A percentile compares a stretch with the other conserved stretches of the same genome.
phyloP scores from a whole-genome alignment of 2,329 filamentous ascomycete genomes.

The Ophiognomonia clavigignenti-juglandacearum region DNA sequence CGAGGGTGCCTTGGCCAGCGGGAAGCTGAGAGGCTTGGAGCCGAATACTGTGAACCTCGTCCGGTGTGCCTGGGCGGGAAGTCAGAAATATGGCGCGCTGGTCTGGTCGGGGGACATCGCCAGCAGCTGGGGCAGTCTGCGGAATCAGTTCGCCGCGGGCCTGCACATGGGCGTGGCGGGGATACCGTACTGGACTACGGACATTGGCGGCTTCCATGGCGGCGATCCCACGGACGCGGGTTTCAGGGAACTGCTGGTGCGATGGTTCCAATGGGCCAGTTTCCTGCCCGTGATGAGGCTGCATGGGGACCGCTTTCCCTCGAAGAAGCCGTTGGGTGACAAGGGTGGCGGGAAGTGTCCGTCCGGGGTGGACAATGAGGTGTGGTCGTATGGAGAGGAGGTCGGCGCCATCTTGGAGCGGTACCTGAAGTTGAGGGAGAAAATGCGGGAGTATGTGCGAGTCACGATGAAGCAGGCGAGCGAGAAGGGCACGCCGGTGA shows the following conservation, averaged over 20 bases:
- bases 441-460: slow-evolving; percentile 53
- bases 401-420: slow-evolving; percentile 56
- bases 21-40: slow-evolving; percentile 10
- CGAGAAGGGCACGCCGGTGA: slow-evolving; percentile 54
- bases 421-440: slow-evolving; percentile 55
- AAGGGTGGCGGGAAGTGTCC: slow-evolving; percentile 36
- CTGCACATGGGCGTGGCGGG: slow-evolving; percentile 62
- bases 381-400: slow-evolving; percentile 61
- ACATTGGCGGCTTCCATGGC: slow-evolving; percentile 67
- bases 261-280: slow-evolving; percentile 67
- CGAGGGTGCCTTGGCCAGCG: slow-evolving; percentile 44
- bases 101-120: slow-evolving; percentile 67
- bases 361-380: slow-evolving; percentile 54
- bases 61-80: slow-evolving; percentile 46
- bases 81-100: slow-evolving; percentile 59
- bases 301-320: slow-evolving; percentile 61
- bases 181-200: slow-evolving; percentile 65
- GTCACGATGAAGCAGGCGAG: slow-evolving; percentile 56
- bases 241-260: slow-evolving; percentile 59
- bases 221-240: slow-evolving; percentile 49
- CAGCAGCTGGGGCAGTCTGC: slow-evolving; percentile 55
- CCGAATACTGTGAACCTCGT: slow-evolving; percentile 51
- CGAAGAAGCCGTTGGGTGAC: slow-evolving; percentile 28
- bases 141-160: slow-evolving; percentile 57
- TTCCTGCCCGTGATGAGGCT: slow-evolving; percentile 65